phyloP scores from a whole-genome alignment of 768 basidiomycete genomes.

The Serendipita indica region DNA sequence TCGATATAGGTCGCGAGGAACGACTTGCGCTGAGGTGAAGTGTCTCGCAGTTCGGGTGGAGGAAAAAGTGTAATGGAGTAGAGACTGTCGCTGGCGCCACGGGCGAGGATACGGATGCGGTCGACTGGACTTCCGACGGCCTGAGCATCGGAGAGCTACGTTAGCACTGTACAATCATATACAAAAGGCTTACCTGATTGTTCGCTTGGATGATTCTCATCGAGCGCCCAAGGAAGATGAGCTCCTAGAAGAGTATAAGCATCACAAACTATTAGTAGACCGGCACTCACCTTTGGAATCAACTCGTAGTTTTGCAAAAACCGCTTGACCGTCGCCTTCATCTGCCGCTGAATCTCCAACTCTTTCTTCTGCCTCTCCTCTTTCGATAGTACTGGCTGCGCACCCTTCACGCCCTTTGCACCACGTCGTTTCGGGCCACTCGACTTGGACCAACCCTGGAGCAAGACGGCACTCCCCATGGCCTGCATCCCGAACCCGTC shows the following conservation, averaged over 20 bases:
- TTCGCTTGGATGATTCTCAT: conserved; percentile 8
- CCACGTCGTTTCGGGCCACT: conserved; percentile 10
- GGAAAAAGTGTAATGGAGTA: background rate
- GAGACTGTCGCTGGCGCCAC: background rate
- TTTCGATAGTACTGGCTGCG: background rate
- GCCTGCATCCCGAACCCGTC: conserved; percentile 11
- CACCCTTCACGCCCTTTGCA: background rate
- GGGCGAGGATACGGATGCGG: conserved; percentile 1
- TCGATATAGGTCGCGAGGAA: background rate
- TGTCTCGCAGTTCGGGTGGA: background rate
- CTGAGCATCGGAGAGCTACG: background rate
- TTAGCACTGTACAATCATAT: background rate
- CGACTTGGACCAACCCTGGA: conserved; percentile 24
- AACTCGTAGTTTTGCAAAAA: conserved; percentile 27
- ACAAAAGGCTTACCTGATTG: conserved; percentile 1
- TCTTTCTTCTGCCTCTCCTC: conserved; percentile 17
- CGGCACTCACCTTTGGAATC: conserved; percentile 20
- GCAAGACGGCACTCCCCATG: conserved; percentile 25
- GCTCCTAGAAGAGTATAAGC: background rate
- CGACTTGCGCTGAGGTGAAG: background rate
- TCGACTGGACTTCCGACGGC: conserved; percentile 1
- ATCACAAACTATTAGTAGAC: background rate
- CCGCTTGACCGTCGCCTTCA: conserved; percentile 23
- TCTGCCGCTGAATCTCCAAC: conserved; percentile 25
- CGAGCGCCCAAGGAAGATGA: background rate